Base-by-base conservation (phyloP, 225 moss, liverwort and hornwort genomes). In the Pseudoscleropodium purum region DNA sequence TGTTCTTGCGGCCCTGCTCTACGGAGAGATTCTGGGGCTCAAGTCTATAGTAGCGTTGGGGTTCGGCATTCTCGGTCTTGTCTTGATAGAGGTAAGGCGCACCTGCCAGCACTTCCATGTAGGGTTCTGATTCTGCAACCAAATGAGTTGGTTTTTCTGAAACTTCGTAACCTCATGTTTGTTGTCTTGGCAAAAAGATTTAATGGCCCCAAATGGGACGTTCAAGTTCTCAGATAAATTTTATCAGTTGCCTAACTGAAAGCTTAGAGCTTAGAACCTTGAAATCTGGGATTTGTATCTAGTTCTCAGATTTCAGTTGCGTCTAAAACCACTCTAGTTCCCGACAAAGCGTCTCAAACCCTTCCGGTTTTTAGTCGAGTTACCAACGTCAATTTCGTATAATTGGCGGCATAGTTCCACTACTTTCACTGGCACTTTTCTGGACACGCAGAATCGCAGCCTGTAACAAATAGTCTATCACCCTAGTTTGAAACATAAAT, bases 1-100 rank as follows among this genome's bases (percentile, higher is more conserved):
- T 52, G 84, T 97, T 70, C 93, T 98, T 36, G 96, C 98, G 47
- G 93, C 96, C 13, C 34, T 97, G 37, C 51, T 97, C 15, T 98
- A 97, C 77, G 98, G 96, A 62, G 97, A 98, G 90, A 89, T 91
- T 30, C 90, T 98, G 45, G 93, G 92, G 27, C 60, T 86, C 24
- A 81, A 90, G 66, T 95, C 95, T 59, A 93, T 95, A 18, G 60
- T 81, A 17, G 98, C 97, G 13, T 89, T 98, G 88, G 94, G 82
- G 59, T 89, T 92, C 74, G 98, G 97, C 54, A 89, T 98, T 72
- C 66, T 93, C 37, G 97, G 98, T 37, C 96, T 99, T 5, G 21
- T 97, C 68, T 89, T 99, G 64, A 92, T 98, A 80, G 98, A 96
- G 94, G 94, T 94, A 75, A 83, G 84, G 26, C 51, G 1, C 51